These are phyloP conservation scores for Aspergillus conjunctus DNA, from an alignment of 495 filamentous ascomycete genomes.

Conservation along the genomic window DNA sequence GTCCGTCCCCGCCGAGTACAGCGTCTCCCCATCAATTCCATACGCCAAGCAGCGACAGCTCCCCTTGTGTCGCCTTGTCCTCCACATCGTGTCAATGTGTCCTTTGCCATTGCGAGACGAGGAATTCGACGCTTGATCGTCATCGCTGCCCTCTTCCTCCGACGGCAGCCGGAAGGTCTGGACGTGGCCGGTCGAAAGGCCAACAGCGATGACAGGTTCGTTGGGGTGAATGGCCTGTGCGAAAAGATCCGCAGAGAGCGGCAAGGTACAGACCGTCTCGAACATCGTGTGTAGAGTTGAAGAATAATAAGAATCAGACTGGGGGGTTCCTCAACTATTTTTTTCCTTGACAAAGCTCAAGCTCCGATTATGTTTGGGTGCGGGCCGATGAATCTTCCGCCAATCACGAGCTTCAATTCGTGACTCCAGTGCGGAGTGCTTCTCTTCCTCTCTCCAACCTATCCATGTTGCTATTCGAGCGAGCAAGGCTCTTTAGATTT, in stretches of 20 bases:
- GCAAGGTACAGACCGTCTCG: conserved; percentile 87
- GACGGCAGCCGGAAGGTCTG: conserved; percentile 79
- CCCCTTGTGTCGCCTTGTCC: conserved; percentile 86
- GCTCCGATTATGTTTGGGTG: conserved; percentile 19
- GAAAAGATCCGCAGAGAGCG: conserved; percentile 85
- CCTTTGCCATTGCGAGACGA: conserved; percentile 62
- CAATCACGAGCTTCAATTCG: neutral
- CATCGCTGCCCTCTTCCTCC: conserved; percentile 46
- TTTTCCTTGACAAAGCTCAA: neutral
- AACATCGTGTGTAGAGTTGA: conserved; percentile 53
- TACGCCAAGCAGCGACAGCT: conserved; percentile 83
- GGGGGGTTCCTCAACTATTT: neutral
- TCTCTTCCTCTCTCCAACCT: neutral
- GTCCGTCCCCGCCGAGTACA: conserved; percentile 92
- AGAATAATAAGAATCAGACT: conserved; percentile 1
- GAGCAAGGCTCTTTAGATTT: neutral
- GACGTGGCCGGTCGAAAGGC: conserved; percentile 83
- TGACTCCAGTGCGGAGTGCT: neutral
- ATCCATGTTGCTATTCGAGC: neutral
- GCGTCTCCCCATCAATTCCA: conserved; percentile 68
- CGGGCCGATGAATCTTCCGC: conserved; percentile 34
- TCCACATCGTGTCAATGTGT: conserved; percentile 81
- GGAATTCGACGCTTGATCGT: conserved; percentile 48
- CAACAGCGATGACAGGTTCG: conserved; percentile 80
- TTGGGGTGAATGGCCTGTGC: conserved; percentile 82